Percentiles rank a stretch among this genome's conserved stretches.
Conservation (phyloP, 2,329 filamentous ascomycete species). For the Drechslerella stenobrocha region DNA sequence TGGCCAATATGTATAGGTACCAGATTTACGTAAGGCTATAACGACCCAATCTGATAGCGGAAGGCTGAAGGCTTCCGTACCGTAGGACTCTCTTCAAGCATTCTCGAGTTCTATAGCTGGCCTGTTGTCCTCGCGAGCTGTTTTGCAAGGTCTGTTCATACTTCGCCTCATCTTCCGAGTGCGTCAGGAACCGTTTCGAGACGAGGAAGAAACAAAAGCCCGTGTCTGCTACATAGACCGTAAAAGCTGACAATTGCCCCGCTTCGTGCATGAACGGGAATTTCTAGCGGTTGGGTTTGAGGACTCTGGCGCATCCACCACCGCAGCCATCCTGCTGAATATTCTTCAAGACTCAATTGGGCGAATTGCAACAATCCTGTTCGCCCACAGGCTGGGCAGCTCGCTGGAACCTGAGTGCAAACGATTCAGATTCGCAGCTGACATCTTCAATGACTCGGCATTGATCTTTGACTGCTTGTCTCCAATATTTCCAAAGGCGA, state of each 20-base stretch:
- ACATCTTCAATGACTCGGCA: slow-evolving; percentile 83
- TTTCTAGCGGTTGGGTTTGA: slow-evolving; percentile 74
- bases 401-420: slow-evolving; percentile 89
- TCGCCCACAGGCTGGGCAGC: slow-evolving; percentile 79
- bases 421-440: slow-evolving; percentile 80
- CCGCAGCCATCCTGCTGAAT: slow-evolving; percentile 76
- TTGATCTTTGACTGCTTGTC: slow-evolving; percentile 84
- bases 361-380: slow-evolving; percentile 79
- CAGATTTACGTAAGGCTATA: slow-evolving; percentile 7
- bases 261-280: slow-evolving; percentile 22
- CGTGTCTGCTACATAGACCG: not conserved
- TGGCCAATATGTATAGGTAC: slow-evolving; percentile 56
- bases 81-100: slow-evolving; percentile 74
- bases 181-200: slow-evolving; percentile 10
- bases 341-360: slow-evolving; percentile 81
- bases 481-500: slow-evolving; percentile 68
- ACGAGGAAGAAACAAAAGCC: slow-evolving; percentile 16
- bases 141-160: slow-evolving; percentile 68
- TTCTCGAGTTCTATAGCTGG: slow-evolving; percentile 81
- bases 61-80: slow-evolving; percentile 28
- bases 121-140: slow-evolving; percentile 77
- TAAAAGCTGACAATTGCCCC: slow-evolving; percentile 17
- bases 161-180: slow-evolving; percentile 43
- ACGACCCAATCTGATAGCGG: not conserved
- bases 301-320: slow-evolving; percentile 75